phyloP scores from a whole-genome alignment of 306 rosid species.

The Ormosia semicastrata region DNA sequence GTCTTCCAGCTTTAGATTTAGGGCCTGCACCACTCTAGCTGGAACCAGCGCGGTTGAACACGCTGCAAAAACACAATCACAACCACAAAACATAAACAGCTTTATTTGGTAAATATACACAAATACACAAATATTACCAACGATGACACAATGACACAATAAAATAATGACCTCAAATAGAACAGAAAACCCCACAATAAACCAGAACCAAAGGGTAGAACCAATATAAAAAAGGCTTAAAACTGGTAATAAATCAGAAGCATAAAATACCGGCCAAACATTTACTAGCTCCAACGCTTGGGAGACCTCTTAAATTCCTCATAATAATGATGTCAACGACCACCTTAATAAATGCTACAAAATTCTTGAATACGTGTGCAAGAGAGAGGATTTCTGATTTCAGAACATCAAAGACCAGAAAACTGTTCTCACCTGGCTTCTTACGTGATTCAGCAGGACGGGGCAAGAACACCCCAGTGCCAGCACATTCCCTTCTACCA shows the following conservation, averaged over 20 bases:
- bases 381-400: not conserved
- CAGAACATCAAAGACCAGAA: not conserved
- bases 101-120: not conserved
- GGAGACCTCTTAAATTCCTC: not conserved
- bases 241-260: not conserved
- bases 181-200: not conserved
- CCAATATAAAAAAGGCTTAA: not conserved
- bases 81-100: not conserved
- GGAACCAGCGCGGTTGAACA: conserved; percentile 79
- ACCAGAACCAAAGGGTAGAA: not conserved
- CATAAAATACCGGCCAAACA: not conserved
- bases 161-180: not conserved
- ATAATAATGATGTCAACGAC: conserved; percentile 7
- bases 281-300: not conserved
- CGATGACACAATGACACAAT: not conserved
- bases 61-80: conserved; percentile 33
- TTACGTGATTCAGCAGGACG: conserved; percentile 52
- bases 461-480: conserved; percentile 93
- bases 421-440: conserved; percentile 51
- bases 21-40: conserved; percentile 74
- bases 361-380: not conserved
- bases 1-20: conserved; percentile 68
- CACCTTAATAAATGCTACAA: not conserved
- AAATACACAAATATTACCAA: not conserved
- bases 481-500: conserved; percentile 55